A percentile compares a stretch with the other conserved stretches of the same genome.
Evolutionary conservation across 2,329 filamentous ascomycete species (phyloP).

Genomic region (Pestalotiopsis sp.): DNA sequence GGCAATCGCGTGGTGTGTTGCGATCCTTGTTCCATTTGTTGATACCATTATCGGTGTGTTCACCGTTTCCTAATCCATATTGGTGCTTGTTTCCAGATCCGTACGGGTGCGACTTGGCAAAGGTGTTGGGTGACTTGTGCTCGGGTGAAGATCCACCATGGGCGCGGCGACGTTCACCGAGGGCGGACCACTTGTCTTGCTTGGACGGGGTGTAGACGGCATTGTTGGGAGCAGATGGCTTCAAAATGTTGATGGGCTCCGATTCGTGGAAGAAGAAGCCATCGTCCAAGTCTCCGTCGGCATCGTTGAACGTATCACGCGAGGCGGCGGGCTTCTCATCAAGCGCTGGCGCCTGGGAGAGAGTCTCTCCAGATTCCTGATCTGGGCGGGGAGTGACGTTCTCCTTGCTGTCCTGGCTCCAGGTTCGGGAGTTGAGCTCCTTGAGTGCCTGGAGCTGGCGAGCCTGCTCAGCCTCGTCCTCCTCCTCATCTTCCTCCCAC

Average conservation of each 20-base stretch:
- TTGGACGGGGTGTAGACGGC: conserved; percentile 36
- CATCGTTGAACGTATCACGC: conserved; percentile 45
- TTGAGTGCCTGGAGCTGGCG: conserved; percentile 63
- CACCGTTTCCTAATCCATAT: conserved; percentile 39
- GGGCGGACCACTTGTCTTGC: conserved; percentile 82
- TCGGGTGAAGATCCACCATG: conserved; percentile 52
- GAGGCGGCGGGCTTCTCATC: conserved; percentile 42
- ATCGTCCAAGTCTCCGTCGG: conserved; percentile 68
- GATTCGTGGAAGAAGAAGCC: conserved; percentile 76
- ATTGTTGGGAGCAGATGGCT: conserved; percentile 53
- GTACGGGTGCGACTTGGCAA: conserved; percentile 49
- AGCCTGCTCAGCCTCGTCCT: conserved; percentile 67
- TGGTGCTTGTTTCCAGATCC: conserved; percentile 40
- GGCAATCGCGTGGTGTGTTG: conserved; percentile 48
- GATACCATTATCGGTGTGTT: conserved; percentile 40
- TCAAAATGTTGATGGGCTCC: conserved; percentile 37
- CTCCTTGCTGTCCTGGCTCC: conserved; percentile 74
- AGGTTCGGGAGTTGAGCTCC: conserved; percentile 73
- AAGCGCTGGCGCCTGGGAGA: conserved; percentile 43
- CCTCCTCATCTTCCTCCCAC: conserved; percentile 89
- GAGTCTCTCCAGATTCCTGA: conserved; percentile 41
- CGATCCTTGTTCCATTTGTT: conserved; percentile 48
- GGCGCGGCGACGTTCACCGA: conserved; percentile 82
- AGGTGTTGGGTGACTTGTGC: conserved; percentile 49
- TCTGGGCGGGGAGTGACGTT: conserved; percentile 35